Conservation (phyloP, 2,329 filamentous ascomycete species). For the Parascedosporium putredinis region DNA sequence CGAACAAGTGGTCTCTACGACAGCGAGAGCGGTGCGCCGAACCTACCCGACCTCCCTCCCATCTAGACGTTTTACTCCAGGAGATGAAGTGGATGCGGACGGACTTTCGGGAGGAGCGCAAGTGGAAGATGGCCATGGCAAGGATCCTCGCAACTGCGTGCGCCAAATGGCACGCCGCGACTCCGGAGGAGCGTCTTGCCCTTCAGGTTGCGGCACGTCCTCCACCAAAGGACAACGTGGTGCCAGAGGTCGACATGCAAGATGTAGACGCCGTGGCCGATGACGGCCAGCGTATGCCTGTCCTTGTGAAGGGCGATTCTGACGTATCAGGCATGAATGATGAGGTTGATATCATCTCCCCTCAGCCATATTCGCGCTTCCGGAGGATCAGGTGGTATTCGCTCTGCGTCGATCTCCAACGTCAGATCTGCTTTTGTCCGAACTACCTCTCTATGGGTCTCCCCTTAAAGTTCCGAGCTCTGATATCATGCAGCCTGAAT, state of each 20-base stretch:
- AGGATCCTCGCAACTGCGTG: conserved; percentile 74
- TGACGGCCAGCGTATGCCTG: conserved; percentile 34
- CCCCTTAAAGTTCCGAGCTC: conserved; percentile 48
- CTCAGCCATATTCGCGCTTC: conserved; percentile 73
- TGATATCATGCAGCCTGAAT: conserved; percentile 46
- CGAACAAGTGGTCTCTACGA: conserved; percentile 83
- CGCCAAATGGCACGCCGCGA: conserved; percentile 66
- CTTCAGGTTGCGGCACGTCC: conserved; percentile 57
- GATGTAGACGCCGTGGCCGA: conserved; percentile 17
- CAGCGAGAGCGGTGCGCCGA: conserved; percentile 80
- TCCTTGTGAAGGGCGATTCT: conserved; percentile 17
- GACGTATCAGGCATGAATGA: conserved; percentile 17
- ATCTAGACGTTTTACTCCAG: conserved; percentile 77
- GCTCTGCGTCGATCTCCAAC: conserved; percentile 63
- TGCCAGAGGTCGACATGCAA: conserved; percentile 21
- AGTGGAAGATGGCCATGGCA: conserved; percentile 81
- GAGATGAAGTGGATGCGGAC: conserved; percentile 98
- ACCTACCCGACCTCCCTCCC: conserved; percentile 63
- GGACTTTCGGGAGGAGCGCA: conserved; percentile 86
- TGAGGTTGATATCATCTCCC: conserved; percentile 44
- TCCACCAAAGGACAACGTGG: conserved; percentile 26
- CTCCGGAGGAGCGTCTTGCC: conserved; percentile 48
- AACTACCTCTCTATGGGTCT: conserved; percentile 70
- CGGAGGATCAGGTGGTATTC: conserved; percentile 73
- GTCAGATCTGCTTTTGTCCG: conserved; percentile 65